Conservation (phyloP, 768 basidiomycete genomes). For the Auricularia cornea region DNA sequence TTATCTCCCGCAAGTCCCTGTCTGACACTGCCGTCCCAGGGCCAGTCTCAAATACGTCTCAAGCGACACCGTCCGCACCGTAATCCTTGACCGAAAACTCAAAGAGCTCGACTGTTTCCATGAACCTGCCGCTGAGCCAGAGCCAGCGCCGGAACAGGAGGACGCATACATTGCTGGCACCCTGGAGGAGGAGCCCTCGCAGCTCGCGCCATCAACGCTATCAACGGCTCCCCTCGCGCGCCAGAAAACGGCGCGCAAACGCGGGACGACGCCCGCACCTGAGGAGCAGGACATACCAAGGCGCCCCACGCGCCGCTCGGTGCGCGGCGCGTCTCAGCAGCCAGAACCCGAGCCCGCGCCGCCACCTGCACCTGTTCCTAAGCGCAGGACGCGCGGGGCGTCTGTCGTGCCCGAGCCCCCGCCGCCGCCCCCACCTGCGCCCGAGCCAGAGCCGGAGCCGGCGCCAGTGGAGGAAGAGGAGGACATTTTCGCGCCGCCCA, state of each 20-base stretch:
- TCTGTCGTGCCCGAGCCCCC: not conserved
- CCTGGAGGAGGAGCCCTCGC: not conserved
- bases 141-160: too few relatives aligned
- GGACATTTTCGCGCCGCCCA: not conserved
- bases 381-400: not conserved
- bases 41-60: not conserved
- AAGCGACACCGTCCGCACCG: not conserved
- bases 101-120: not conserved
- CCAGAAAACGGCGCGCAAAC: not conserved
- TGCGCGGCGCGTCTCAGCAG: not conserved
- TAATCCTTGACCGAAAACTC: not conserved
- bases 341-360: not conserved
- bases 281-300: too few relatives aligned
- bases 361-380: not conserved
- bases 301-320: not conserved
- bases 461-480: not conserved
- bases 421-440: not conserved
- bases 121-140: not conserved
- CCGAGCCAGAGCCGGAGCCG: not conserved
- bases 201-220: not conserved
- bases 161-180: not conserved
- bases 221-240: not conserved
- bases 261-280: not conserved
- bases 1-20: not conserved
- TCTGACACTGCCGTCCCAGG: not conserved